Conservation (phyloP, 345 rosid species). For the Limnanthes douglasii region DNA sequence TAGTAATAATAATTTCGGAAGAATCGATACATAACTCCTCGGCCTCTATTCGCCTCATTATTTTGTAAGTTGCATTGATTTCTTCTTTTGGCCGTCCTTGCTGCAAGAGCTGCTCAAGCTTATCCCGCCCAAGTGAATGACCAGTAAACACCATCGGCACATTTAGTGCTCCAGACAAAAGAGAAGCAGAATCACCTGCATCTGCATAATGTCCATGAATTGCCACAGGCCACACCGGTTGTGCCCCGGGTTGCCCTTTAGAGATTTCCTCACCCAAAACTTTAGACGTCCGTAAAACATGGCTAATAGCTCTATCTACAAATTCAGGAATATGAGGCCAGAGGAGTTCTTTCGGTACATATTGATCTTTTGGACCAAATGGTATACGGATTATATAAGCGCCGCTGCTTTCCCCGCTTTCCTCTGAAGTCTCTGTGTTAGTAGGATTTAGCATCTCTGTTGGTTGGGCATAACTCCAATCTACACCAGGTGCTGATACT, state of each 20-base stretch:
- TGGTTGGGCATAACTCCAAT: conserved; percentile 60
- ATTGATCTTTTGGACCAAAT: conserved; percentile 65
- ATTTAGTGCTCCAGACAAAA: conserved; percentile 64
- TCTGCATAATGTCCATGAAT: conserved; percentile 85
- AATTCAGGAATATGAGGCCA: conserved; percentile 77
- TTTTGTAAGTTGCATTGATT: conserved; percentile 44
- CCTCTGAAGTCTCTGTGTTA: conserved; percentile 18
- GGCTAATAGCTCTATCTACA: conserved; percentile 68
- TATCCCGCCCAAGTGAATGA: conserved; percentile 74
- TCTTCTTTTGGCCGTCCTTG: conserved; percentile 70
- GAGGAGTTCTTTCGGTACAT: conserved; percentile 51
- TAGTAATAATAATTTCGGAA: conserved; percentile 61
- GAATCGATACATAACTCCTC: conserved; percentile 62
- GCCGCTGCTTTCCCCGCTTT: conserved; percentile 67
- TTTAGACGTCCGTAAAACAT: conserved; percentile 56
- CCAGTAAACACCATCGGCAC: conserved; percentile 87
- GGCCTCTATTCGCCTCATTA: conserved; percentile 65
- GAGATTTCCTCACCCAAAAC: conserved; percentile 53
- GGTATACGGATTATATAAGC: conserved; percentile 71
- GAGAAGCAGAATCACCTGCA: conserved; percentile 71
- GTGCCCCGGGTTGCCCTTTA: conserved; percentile 31
- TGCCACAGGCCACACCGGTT: conserved; percentile 65
- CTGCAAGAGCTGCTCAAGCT: conserved; percentile 57
- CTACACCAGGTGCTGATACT: conserved; percentile 56
- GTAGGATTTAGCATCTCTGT: conserved; percentile 47